Evolutionary conservation across 495 filamentous ascomycete species (phyloP).

Genomic region (Glarea lozoyensis): DNA sequence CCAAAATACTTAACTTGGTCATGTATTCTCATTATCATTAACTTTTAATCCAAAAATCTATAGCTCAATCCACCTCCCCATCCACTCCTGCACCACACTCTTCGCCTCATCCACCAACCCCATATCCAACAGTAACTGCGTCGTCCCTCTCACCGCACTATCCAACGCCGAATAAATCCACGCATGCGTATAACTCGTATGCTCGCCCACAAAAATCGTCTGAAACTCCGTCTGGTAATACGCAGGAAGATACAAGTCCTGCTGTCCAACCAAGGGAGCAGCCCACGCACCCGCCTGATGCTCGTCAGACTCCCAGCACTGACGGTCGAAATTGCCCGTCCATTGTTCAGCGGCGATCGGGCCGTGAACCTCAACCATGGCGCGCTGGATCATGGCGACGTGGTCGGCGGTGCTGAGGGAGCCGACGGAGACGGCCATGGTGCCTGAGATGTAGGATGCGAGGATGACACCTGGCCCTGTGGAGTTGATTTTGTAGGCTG

Average conservation of each 20-base stretch:
- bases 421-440: background rate
- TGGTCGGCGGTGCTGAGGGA: slow-evolving; percentile 39
- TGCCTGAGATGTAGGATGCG: slow-evolving; percentile 40
- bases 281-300: slow-evolving; percentile 48
- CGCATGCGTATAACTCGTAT: slow-evolving; percentile 65
- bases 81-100: slow-evolving; percentile 52
- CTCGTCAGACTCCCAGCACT: slow-evolving; percentile 51
- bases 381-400: slow-evolving; percentile 42
- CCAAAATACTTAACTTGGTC: no score
- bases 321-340: slow-evolving; percentile 48
- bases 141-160: slow-evolving; percentile 54
- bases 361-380: slow-evolving; percentile 56
- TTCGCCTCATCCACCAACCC: slow-evolving; percentile 66
- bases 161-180: slow-evolving; percentile 65
- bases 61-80: slow-evolving; percentile 57
- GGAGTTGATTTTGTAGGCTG: slow-evolving; percentile 53
- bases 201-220: slow-evolving; percentile 62
- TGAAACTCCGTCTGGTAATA: slow-evolving; percentile 56
- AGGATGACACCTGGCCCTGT: slow-evolving; percentile 55
- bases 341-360: slow-evolving; percentile 43
- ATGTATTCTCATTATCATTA: no score
- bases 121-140: slow-evolving; percentile 56
- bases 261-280: slow-evolving; percentile 45
- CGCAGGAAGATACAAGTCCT: slow-evolving; percentile 57
- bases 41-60: no score